Percentiles rank a stretch among this genome's conserved stretches.
Conservation (phyloP, 176 grass and related monocot species). For the barley (Hordeum vulgare) region DNA sequence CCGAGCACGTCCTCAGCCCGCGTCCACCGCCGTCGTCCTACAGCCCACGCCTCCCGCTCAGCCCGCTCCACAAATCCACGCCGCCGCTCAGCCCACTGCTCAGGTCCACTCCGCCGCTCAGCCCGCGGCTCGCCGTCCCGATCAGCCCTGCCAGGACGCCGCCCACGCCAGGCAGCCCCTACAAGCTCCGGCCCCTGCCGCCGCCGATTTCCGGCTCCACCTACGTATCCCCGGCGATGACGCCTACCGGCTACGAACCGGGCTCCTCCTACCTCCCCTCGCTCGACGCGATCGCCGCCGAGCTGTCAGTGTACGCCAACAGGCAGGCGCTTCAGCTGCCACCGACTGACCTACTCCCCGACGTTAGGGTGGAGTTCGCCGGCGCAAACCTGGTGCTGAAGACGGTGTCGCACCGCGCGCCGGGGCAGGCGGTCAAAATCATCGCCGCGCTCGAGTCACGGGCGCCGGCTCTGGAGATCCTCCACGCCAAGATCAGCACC, state of each 20-base stretch:
- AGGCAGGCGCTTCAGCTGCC: not conserved
- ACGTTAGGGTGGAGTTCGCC: slow-evolving; percentile 85
- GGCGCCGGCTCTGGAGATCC: slow-evolving; percentile 69
- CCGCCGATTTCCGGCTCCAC: not conserved
- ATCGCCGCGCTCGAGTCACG: slow-evolving; percentile 68
- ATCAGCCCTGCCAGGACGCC: slow-evolving; percentile 78
- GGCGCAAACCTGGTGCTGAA: slow-evolving; percentile 77
- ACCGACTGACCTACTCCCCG: slow-evolving; percentile 18
- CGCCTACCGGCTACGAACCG: not conserved
- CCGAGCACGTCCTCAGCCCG: slow-evolving; percentile 48
- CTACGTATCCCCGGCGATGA: slow-evolving; percentile 34
- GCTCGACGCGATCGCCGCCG: slow-evolving; percentile 19
- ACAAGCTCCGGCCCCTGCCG: slow-evolving; percentile 31
- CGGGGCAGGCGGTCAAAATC: slow-evolving; percentile 64
- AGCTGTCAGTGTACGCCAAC: slow-evolving; percentile 38
- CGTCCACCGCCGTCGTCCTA: slow-evolving; percentile 31
- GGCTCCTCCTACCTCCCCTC: slow-evolving; percentile 20
- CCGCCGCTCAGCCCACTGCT: slow-evolving; percentile 15
- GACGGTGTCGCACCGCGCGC: slow-evolving; percentile 66
- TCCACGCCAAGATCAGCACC: slow-evolving; percentile 69
- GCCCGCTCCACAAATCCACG: slow-evolving; percentile 21
- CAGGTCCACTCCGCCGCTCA: slow-evolving; percentile 44
- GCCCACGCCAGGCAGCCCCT: slow-evolving; percentile 61
- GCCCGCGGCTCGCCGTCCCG: slow-evolving; percentile 38
- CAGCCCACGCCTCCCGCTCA: slow-evolving; percentile 27